Evolutionary conservation across 306 rosid genomes (phyloP), one percentile per base, ranked within the genome.

Genomic region (Cicer judaicum): DNA sequence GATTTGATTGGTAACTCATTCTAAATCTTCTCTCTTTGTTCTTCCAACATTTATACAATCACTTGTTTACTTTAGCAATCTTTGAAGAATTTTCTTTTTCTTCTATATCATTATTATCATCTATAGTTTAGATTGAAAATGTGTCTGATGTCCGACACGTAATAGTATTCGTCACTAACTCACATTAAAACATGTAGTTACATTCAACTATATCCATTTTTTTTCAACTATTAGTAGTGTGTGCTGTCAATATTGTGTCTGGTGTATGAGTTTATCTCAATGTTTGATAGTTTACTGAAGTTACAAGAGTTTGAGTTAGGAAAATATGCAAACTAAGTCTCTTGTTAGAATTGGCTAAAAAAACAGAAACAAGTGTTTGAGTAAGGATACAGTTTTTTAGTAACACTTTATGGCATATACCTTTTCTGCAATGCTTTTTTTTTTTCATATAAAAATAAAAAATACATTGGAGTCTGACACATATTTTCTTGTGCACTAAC

Each of bases 1-100:
- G 97, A 92, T 78, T 81, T 85, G 67, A 67, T 89, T 41, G 90
- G 97, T 89, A 65, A 60, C 73, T 55, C 0, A 52, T 38, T 73
- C 61, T 40, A 66, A 39, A n/a, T 71, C 36, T 2, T 5, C 18
- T 67, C 7, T 40, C 0, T 55, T 69, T 3, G 15, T 38, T 57
- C 38, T 66, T 52, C 3, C 43, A 15, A 70, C 41, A 43, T 69
- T 15, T 18, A 38, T 13, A 10, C 13, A 36, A 2, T 48, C 8
- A 39, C 16, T 44, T n/a, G 6, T 24, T 70, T n/a, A 40, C 29
- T 46, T 11, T 10, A 5, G 18, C 12, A 34, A 19, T 5, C 64
- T 47, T 69, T 47, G 18, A 14, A 61, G 7, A 29, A 29, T 4
- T 29, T 29, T 29, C 5, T 29, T 29, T 29, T 29, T 4, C 36